Evolutionary conservation across 768 basidiomycete species (phyloP).

Genomic region (Mycena filopes): DNA sequence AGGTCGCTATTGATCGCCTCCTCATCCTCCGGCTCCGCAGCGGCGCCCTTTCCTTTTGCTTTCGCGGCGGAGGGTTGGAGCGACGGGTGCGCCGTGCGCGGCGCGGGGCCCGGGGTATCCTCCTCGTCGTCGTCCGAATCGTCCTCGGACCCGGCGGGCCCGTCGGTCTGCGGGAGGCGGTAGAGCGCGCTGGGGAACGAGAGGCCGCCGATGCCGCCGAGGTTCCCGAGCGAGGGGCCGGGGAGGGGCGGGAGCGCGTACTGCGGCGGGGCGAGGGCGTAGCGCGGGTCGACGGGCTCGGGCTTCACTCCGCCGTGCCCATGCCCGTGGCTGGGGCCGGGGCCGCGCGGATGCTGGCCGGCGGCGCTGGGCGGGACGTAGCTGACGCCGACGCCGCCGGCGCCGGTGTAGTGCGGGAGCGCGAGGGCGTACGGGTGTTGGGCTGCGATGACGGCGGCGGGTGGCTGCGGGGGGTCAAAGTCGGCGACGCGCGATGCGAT

Average conservation of each 20-base stretch:
- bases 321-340: too few species aligned
- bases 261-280: slow-evolving; percentile 49
- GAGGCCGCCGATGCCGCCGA: slow-evolving; percentile 49
- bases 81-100: slow-evolving; percentile 60
- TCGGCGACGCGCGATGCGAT: slow-evolving; percentile 78
- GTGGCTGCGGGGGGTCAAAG: slow-evolving; percentile 62
- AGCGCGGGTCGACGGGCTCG: slow-evolving; percentile 61
- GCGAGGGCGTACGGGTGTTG: slow-evolving; percentile 44
- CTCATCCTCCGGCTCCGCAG: background rate
- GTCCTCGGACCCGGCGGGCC: slow-evolving; percentile 12
- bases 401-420: slow-evolving; percentile 45
- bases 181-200: slow-evolving; percentile 48
- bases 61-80: slow-evolving; percentile 45
- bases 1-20: slow-evolving; percentile 83
- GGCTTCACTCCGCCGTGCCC: slow-evolving; percentile 60
- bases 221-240: slow-evolving; percentile 55
- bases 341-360: too few species aligned
- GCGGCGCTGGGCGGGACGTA: slow-evolving; percentile 38
- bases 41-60: slow-evolving; percentile 41
- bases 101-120: slow-evolving; percentile 53
- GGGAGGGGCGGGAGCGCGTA: slow-evolving; percentile 56
- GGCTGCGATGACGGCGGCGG: slow-evolving; percentile 46
- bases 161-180: slow-evolving; percentile 39
- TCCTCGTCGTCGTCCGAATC: slow-evolving; percentile 44
- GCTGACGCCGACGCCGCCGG: slow-evolving; percentile 14